Conservation (phyloP, 805 yeast species). For the Pichia cephalocereana region DNA sequence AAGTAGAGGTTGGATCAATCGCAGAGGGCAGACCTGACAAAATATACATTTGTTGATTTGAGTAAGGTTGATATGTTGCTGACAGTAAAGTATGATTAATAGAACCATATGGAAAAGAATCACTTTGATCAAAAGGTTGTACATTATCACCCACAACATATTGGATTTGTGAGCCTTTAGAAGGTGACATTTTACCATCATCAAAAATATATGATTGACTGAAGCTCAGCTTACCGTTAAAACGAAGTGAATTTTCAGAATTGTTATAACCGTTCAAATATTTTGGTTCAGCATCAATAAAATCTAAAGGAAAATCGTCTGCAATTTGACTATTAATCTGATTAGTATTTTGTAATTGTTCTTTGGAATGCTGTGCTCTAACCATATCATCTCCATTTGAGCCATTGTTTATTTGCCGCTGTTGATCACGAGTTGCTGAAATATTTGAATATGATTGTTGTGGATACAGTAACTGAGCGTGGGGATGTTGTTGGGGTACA, state of each 20-base stretch:
- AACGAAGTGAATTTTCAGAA: neutral
- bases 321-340: neutral
- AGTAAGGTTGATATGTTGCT: neutral
- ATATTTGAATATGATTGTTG: neutral
- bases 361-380: neutral
- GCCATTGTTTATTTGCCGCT: neutral
- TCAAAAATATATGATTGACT: neutral
- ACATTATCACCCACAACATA: neutral
- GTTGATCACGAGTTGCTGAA: neutral
- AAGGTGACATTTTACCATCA: neutral
- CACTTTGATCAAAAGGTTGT: neutral
- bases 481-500: neutral
- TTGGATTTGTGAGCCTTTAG: neutral
- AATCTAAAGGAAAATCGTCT: constrained; percentile 8
- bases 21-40: constrained; percentile 6
- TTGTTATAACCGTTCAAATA: constrained; percentile 1
- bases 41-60: constrained; percentile 3
- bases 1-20: constrained; percentile 1
- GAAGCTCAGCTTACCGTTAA: neutral
- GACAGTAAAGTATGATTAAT: neutral
- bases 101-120: neutral
- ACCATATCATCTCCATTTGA: too few species aligned
- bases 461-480: neutral
- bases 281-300: neutral
- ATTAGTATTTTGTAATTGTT: neutral